Conservation (phyloP, 768 basidiomycete species). For the Suillus paluster region DNA sequence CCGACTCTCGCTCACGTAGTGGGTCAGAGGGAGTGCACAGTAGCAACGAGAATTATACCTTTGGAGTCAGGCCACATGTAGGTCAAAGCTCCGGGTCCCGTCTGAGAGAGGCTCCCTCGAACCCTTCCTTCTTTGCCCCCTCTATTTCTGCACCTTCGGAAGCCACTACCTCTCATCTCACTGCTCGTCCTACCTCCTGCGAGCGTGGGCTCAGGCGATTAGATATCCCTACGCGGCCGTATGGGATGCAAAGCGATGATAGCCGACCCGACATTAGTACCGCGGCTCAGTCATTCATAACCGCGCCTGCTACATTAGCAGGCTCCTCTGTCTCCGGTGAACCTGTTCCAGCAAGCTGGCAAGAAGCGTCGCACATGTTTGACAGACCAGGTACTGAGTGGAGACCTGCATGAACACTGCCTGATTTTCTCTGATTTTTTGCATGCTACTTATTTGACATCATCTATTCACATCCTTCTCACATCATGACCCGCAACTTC, state of each 20-base stretch:
- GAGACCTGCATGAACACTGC: conserved; percentile 42
- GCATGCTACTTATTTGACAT: conserved; percentile 37
- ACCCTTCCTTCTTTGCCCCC: conserved; percentile 7
- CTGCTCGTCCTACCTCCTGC: conserved; percentile 20
- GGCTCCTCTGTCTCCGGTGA: conserved; percentile 58
- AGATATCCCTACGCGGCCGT: conserved; percentile 30
- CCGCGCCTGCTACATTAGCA: conserved; percentile 62
- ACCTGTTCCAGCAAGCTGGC: conserved; percentile 53
- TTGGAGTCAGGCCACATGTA: conserved; percentile 44
- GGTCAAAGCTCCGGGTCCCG: conserved; percentile 20
- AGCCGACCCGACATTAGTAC: conserved; percentile 70
- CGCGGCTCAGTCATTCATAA: conserved; percentile 70
- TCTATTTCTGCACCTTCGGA: conserved; percentile 32
- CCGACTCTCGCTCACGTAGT: conserved; percentile 40
- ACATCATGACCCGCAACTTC: conserved; percentile 9
- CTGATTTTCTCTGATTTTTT: conserved; percentile 22
- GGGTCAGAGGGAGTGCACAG: conserved; percentile 53
- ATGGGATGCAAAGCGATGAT: conserved; percentile 26
- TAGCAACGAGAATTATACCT: conserved; percentile 73
- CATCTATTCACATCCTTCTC: conserved; percentile 19
- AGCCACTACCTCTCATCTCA: conserved; percentile 27
- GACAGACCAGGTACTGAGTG: conserved; percentile 43
- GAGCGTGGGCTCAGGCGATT: conserved; percentile 24
- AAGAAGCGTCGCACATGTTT: conserved; percentile 46
- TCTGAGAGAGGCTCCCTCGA: conserved; percentile 21